phyloP scores from a whole-genome alignment of 345 rosid genomes.

The Kernera saxatilis region DNA sequence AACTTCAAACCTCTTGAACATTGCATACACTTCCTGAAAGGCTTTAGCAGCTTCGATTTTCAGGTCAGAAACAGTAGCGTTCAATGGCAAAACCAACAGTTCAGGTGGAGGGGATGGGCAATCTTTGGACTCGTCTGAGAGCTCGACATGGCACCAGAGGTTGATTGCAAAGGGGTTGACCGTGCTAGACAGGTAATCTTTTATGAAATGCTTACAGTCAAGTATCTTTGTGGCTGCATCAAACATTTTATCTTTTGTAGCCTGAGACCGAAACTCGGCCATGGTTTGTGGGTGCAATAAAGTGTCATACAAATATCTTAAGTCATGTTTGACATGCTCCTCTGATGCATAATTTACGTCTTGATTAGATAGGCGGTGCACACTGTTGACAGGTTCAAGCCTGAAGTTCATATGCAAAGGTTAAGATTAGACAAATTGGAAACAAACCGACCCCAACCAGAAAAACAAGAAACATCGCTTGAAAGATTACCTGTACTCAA shows the following conservation, averaged over 20 bases:
- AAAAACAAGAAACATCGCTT: conserved; percentile 32
- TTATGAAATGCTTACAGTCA: conserved; percentile 73
- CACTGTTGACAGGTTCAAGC: conserved; percentile 34
- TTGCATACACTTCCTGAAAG: conserved; percentile 63
- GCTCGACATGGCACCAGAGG: conserved; percentile 48
- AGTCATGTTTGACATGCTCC: conserved; percentile 47
- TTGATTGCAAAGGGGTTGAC: conserved; percentile 29
- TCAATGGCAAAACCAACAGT: conserved; percentile 42
- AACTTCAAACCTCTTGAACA: conserved; percentile 55
- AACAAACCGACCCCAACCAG: neutral
- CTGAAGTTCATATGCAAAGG: conserved; percentile 22
- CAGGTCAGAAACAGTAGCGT: conserved; percentile 53
- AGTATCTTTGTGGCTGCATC: conserved; percentile 54
- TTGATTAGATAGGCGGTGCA: conserved; percentile 21
- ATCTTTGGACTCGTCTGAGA: conserved; percentile 43
- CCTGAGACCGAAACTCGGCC: conserved; percentile 30
- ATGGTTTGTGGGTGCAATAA: conserved; percentile 47
- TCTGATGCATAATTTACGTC: conserved; percentile 31
- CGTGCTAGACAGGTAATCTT: conserved; percentile 34
- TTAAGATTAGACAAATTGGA: neutral
- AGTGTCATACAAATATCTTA: conserved; percentile 47
- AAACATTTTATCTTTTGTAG: conserved; percentile 31
- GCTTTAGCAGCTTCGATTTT: conserved; percentile 47
- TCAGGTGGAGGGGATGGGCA: conserved; percentile 54
- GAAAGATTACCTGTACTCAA: conserved; percentile 50